Evolutionary conservation across 225 moss, liverwort and hornwort genomes (phyloP), one percentile per base, ranked within the genome.

Genomic region (Takakia lepidozioides): DNA sequence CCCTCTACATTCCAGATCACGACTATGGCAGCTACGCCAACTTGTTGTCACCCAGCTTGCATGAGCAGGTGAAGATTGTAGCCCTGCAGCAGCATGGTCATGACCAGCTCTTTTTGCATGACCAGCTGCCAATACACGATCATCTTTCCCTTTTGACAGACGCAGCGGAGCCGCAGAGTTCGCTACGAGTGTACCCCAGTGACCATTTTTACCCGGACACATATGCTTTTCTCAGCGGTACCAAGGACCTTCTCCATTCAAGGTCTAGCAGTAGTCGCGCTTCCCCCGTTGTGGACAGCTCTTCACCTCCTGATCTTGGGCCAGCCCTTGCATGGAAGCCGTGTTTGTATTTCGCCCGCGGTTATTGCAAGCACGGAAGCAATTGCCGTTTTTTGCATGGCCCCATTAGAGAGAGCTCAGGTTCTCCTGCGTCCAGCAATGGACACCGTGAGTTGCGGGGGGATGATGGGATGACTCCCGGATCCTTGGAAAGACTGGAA

Each of bases 181-280:
- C 80, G 8, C 46, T 92, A 20, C 87, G 82, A 32, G 66, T 75
- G 29, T 85, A 85, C 40, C 66, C 81, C 0, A 57, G 82, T 5
- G 93, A 93, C 65, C 88, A 81, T 30, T 86, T 81, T 46, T 93
- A 93, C 38, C 86, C 93, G 0, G 93, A 93, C 39, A 77, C 88
- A 13, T 86, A 86, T 43, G 86, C 89, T 18, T 93, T 88, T 55
- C 54, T 93, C 27, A 93, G 78, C 48, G 86, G 66, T 53, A 84
- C 73, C 51, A 93, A 93, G 37, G 93, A 93, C 53, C 89, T 88
- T 45, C 57, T 89, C 43, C 88, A 86, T 67, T 93, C 93, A 65
- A 85, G 93, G 86, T 88, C 88, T 70, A 93, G 83, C 68, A 93
- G 89, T 48, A 78, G 93, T 54, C 78, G 93, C 29, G 87, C 88